Percentiles rank a stretch among this genome's conserved stretches.
Evolutionary conservation across 805 yeast genomes (phyloP).

Genomic region (Teunomyces stri): DNA sequence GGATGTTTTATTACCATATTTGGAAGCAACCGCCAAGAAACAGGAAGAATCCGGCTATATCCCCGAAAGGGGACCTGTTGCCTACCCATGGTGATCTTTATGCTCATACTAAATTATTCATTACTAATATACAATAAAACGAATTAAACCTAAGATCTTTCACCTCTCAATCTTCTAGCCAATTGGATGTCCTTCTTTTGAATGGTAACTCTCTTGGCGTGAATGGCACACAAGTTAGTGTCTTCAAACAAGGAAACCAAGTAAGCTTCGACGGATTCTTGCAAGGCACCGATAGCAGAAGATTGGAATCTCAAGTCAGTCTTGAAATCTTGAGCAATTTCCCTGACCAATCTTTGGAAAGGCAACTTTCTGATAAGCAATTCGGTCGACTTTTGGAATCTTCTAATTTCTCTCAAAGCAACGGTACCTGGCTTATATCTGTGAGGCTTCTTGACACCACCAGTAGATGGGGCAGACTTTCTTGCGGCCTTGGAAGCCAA

Average conservation of each 20-base stretch:
- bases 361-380: constrained; percentile 94
- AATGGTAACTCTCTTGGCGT: constrained; percentile 98
- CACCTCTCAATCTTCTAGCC: constrained; percentile 98
- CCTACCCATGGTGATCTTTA: constrained; percentile 39
- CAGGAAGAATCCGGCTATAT: constrained; percentile 46
- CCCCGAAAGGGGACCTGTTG: constrained; percentile 37
- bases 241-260: constrained; percentile 94
- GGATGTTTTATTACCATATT: constrained; percentile 53
- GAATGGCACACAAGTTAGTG: constrained; percentile 97
- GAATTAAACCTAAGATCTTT: constrained; percentile 60
- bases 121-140: constrained; percentile 12
- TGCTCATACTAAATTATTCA: constrained; percentile 6
- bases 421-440: constrained; percentile 98
- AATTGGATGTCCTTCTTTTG: constrained; percentile 98
- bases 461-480: constrained; percentile 88
- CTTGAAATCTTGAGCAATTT: constrained; percentile 92
- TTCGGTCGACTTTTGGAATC: constrained; percentile 96
- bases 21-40: constrained; percentile 45
- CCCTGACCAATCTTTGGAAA: constrained; percentile 95
- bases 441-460: constrained; percentile 93
- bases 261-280: constrained; percentile 98
- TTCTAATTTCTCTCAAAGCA: constrained; percentile 94
- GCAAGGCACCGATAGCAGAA: constrained; percentile 95
- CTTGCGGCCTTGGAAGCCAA: constrained; percentile 90
- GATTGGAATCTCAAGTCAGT: constrained; percentile 95